Evolutionary conservation across 139 green algal species (phyloP), one percentile per base, ranked within the genome.

Genomic region (Astrephomene gubernaculifera): DNA sequence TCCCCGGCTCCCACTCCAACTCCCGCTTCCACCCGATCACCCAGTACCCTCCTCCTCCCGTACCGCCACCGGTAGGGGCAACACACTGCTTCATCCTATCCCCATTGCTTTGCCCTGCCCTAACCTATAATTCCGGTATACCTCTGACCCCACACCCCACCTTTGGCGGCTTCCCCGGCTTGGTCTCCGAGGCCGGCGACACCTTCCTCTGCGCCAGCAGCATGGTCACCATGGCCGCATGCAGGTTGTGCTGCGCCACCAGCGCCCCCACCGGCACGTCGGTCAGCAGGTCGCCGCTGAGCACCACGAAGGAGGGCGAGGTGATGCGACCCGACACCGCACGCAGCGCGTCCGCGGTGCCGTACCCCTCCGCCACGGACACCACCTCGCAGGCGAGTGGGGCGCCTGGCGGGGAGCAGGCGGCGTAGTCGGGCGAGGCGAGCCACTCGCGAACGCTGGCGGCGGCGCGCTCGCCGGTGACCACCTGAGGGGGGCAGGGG

Each of bases 121-220:
- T n/a, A n/a, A n/a, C n/a, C n/a, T n/a, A n/a, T n/a, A n/a, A n/a
- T n/a, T n/a, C n/a, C n/a, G n/a, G n/a, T n/a, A n/a, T n/a, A n/a
- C n/a, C n/a, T n/a, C n/a, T n/a, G n/a, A n/a, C n/a, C n/a, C n/a
- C n/a, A n/a, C n/a, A n/a, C n/a, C n/a, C n/a, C 39, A 93, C 90
- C 88, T 90, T 93, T 24, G 93, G 94, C 43, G 93, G 74, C 70
- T 96, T 95, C n/a, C 95, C 95, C 17, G 93, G 92, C 82, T 97
- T 96, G 44, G 93, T 97, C 41, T 96, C 93, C 43, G 80, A 43
- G 17, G 87, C 74, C 4, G 95, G 86, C 17, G 90, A 93, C 4
- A 87, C 82, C 35, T 89, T 93, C 29, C 93, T 86, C 2, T 79
- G 79, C 25, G 69, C 89, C 41, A 98, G 65, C 76, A 96, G 79